Conservation (phyloP, 2,329 filamentous ascomycete genomes). For the Xylariaceae sp. region DNA sequence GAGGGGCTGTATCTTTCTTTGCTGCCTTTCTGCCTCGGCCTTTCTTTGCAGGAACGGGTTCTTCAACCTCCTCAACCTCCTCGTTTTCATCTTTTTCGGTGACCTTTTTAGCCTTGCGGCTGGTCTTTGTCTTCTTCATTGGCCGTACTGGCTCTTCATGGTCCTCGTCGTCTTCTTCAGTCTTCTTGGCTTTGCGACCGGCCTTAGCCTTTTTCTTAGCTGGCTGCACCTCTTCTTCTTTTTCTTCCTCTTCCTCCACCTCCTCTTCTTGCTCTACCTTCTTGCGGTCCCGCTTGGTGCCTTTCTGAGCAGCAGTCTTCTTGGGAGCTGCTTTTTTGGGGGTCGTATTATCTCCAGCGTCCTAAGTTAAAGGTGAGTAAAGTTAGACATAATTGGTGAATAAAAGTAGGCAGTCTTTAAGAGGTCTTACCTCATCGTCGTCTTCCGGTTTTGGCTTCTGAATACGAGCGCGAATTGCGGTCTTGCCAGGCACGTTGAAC, state of each 20-base stretch:
- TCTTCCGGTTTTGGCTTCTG: constrained; percentile 45
- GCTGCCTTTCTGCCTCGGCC: constrained; percentile 34
- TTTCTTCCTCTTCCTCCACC: constrained; percentile 39
- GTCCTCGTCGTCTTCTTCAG: constrained; percentile 27
- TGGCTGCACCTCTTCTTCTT: constrained; percentile 34
- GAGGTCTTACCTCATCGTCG: constrained; percentile 41
- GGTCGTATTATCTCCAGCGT: constrained; percentile 34
- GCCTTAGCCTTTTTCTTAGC: constrained; percentile 25
- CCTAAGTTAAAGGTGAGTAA: constrained; percentile 22
- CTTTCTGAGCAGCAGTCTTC: constrained; percentile 36
- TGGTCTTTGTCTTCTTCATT: constrained; percentile 29
- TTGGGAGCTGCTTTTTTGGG: constrained; percentile 38
- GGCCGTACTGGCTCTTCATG: constrained; percentile 24
- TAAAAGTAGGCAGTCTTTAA: constrained; percentile 26
- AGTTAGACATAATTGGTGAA: neutral
- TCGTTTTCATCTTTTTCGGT: constrained; percentile 34
- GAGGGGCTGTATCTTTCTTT: constrained; percentile 30
- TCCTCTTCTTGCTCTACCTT: constrained; percentile 39
- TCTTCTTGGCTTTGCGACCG: constrained; percentile 30
- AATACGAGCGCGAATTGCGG: constrained; percentile 62
- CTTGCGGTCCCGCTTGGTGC: constrained; percentile 47
- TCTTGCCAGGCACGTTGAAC: constrained; percentile 71
- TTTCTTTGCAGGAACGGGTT: constrained; percentile 40
- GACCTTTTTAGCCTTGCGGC: constrained; percentile 39
- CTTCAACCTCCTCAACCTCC: constrained; percentile 29